Conservation (phyloP, 1,139 yeast genomes). For the Hyphopichia pseudoburtonii region DNA sequence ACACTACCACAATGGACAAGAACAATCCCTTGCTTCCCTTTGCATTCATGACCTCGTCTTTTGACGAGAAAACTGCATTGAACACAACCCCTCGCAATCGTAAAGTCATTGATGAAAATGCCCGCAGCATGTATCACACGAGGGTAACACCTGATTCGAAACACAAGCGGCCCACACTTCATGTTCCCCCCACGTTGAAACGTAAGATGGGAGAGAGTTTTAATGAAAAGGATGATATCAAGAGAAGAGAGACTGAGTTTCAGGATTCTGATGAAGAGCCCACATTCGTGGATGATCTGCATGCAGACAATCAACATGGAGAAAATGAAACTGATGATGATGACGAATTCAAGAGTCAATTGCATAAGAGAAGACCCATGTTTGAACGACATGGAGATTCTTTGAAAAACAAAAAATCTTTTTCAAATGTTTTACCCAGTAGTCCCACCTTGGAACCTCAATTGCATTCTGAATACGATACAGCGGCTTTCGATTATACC, state of each 20-base stretch:
- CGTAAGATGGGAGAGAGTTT: constrained; percentile 49
- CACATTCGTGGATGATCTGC: constrained; percentile 8
- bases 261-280: constrained; percentile 4
- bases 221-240: constrained; percentile 45
- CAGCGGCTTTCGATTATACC: constrained; percentile 19
- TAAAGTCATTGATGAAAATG: constrained; percentile 38
- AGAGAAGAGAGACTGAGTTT: constrained; percentile 30
- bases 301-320: constrained; percentile 12
- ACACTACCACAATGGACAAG: constrained; percentile 31
- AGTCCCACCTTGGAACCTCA: constrained; percentile 29
- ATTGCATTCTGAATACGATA: constrained; percentile 29
- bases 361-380: constrained; percentile 1
- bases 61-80: constrained; percentile 24
- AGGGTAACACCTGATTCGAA: constrained; percentile 15
- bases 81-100: constrained; percentile 39
- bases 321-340: constrained; percentile 15
- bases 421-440: constrained; percentile 27
- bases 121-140: constrained; percentile 38
- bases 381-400: constrained; percentile 1
- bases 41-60: constrained; percentile 36
- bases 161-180: constrained; percentile 20
- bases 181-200: constrained; percentile 36
- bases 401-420: not conserved
- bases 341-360: constrained; percentile 8
- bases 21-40: constrained; percentile 43